phyloP scores from a whole-genome alignment of 805 yeast genomes.

The Pichia cabralensis region DNA sequence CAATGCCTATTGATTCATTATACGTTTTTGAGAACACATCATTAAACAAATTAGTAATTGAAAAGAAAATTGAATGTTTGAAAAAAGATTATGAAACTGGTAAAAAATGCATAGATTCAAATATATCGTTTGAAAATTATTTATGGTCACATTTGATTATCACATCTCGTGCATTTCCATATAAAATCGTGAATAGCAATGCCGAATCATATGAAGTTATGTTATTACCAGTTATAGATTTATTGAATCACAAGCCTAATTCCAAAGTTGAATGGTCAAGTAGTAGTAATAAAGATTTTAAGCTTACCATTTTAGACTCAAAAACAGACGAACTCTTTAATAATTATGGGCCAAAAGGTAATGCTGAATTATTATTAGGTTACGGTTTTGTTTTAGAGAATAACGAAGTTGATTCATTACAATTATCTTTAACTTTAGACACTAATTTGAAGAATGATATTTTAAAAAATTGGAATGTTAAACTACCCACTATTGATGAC shows the following conservation, averaged over 20 bases:
- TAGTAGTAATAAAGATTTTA: conserved; percentile 12
- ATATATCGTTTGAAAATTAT: conserved; percentile 40
- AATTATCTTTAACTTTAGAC: conserved; percentile 41
- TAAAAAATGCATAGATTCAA: conserved; percentile 3
- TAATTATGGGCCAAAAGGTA: conserved; percentile 82
- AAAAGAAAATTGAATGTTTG: conserved; percentile 31
- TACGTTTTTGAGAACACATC: conserved; percentile 24
- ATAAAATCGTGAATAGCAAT: conserved; percentile 34
- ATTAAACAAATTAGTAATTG: conserved; percentile 54
- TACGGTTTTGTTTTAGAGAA: conserved; percentile 66
- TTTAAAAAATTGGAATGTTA: conserved; percentile 14
- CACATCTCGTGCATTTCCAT: conserved; percentile 77
- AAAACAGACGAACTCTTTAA: conserved; percentile 57
- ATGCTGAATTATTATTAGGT: conserved; percentile 69
- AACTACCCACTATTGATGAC: conserved; percentile 19
- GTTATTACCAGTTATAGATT: conserved; percentile 68
- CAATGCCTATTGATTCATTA: conserved; percentile 45
- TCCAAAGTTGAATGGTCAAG: conserved; percentile 56
- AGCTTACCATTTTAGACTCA: conserved; percentile 2
- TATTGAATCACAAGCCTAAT: conserved; percentile 61
- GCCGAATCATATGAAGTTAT: conserved; percentile 30
- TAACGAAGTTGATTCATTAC: conserved; percentile 49
- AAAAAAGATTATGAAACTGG: conserved; percentile 43
- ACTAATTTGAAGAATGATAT: conserved; percentile 1
- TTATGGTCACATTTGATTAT: conserved; percentile 68